Evolutionary conservation across 352 stramenopile species (phyloP).

Genomic region (Globisporangium abappressorium): DNA sequence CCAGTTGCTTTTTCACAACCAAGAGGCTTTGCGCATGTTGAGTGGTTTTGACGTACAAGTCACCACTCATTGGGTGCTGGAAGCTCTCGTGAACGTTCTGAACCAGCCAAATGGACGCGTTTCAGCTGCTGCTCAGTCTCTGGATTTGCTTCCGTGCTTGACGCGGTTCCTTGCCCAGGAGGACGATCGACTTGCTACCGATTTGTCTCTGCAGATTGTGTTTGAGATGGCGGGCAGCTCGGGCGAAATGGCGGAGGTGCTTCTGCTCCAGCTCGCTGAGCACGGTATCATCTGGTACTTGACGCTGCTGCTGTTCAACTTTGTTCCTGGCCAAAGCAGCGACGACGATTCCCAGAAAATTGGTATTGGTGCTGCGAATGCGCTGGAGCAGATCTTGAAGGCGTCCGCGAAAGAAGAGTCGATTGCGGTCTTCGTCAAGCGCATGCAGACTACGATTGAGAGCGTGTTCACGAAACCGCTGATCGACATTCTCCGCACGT

Average conservation of each 20-base stretch:
- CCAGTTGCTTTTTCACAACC: conserved; percentile 75
- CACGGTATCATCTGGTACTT: conserved; percentile 85
- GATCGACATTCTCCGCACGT: conserved; percentile 67
- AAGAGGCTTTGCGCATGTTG: conserved; percentile 46
- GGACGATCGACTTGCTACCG: conserved; percentile 61
- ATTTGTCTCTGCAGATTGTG: conserved; percentile 79
- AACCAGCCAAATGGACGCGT: conserved; percentile 79
- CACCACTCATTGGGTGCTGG: conserved; percentile 75
- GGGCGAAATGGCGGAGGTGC: conserved; percentile 78
- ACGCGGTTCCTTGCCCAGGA: conserved; percentile 72
- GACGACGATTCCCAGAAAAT: conserved; percentile 60
- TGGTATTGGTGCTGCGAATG: conserved; percentile 68
- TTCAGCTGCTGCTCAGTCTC: conserved; percentile 74
- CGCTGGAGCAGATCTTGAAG: conserved; percentile 65
- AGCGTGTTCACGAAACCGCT: conserved; percentile 75
- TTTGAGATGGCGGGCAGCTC: conserved; percentile 79
- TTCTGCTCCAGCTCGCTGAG: conserved; percentile 76
- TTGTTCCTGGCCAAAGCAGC: conserved; percentile 29
- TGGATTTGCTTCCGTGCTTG: conserved; percentile 78
- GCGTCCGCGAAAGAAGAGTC: conserved; percentile 68
- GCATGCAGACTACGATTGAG: conserved; percentile 84
- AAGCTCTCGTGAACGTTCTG: conserved; percentile 81
- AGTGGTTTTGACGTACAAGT: conserved; percentile 63
- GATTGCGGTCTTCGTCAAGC: conserved; percentile 72
- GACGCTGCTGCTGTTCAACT: conserved; percentile 74